A percentile compares a stretch with the other conserved stretches of the same genome.
These are phyloP conservation scores for Cutaneotrichosporon cavernicola DNA, from an alignment of 1,284 basidiomycete species.

Conservation along the genomic window DNA sequence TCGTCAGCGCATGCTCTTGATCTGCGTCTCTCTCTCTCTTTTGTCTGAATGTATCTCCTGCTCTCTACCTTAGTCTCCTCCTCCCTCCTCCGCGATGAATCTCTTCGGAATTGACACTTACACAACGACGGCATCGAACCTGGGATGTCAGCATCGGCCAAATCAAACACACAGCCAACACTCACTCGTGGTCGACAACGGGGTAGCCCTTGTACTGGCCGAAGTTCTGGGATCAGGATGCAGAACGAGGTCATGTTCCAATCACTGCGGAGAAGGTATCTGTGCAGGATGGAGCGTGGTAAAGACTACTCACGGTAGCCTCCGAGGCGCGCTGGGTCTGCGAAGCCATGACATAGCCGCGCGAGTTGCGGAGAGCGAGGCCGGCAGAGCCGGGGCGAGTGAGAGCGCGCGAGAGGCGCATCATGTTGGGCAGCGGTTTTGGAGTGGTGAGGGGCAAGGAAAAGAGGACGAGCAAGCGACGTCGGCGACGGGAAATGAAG, in stretches of 20 bases:
- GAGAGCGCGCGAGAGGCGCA: conserved; percentile 34
- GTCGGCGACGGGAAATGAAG: conserved; percentile 4
- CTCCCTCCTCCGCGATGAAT: neutral
- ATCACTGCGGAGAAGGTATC: neutral
- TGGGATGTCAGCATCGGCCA: conserved; percentile 41
- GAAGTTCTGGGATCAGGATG: conserved; percentile 42
- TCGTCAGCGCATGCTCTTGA: neutral
- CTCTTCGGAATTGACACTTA: conserved; percentile 54
- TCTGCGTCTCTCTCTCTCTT: neutral
- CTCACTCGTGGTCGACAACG: conserved; percentile 80
- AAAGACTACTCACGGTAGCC: conserved; percentile 41
- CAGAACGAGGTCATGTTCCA: neutral
- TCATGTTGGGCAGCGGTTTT: conserved; percentile 28
- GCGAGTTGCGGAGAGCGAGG: conserved; percentile 25
- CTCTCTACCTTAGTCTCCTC: neutral
- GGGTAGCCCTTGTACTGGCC: conserved; percentile 65
- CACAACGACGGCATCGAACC: conserved; percentile 96
- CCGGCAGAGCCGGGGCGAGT: conserved; percentile 22
- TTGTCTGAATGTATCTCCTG: neutral
- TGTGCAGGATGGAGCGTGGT: neutral
- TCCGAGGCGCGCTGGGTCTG: conserved; percentile 49
- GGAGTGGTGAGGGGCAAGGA: conserved; percentile 25
- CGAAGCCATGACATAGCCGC: conserved; percentile 46
- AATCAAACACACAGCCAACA: conserved; percentile 5
- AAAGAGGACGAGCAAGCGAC: conserved; percentile 4